phyloP scores from a whole-genome alignment of 306 rosid genomes.

The Albizia julibrissin region DNA sequence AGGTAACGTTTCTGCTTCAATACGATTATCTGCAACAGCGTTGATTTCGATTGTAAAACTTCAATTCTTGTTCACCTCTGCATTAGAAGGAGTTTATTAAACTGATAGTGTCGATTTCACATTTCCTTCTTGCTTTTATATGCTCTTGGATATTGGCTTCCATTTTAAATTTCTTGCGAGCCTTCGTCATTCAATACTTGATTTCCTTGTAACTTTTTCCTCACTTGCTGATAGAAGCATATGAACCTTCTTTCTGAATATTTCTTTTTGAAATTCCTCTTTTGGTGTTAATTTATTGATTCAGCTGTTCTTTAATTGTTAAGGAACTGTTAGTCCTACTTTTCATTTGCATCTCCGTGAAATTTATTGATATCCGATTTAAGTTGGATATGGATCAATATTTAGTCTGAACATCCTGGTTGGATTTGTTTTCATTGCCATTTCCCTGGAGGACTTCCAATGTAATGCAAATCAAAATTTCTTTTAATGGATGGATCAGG shows the following conservation, averaged over 20 bases:
- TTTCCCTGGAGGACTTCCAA: background rate
- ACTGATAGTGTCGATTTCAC: background rate
- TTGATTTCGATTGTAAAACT: background rate
- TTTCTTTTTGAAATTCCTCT: background rate
- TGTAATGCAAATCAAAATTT: background rate
- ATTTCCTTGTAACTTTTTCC: background rate
- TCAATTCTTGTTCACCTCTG: background rate
- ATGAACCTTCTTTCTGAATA: background rate
- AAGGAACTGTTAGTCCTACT: constrained; percentile 1
- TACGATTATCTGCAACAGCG: background rate
- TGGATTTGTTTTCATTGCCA: background rate
- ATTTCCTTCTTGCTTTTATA: constrained; percentile 17
- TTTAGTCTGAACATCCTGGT: background rate
- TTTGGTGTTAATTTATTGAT: background rate
- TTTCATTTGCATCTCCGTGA: constrained; percentile 4
- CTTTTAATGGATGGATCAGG: background rate
- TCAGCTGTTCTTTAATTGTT: background rate
- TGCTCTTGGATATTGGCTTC: background rate
- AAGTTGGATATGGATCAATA: constrained; percentile 7
- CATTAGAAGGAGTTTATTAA: background rate
- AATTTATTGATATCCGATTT: background rate
- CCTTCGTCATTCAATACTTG: background rate
- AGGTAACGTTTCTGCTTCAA: constrained; percentile 41
- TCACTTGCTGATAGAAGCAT: background rate
- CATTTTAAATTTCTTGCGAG: background rate